A percentile compares a stretch with the other conserved stretches of the same genome.
phyloP scores from a whole-genome alignment of 2,329 filamentous ascomycete species.

The Colletotrichum navitas region DNA sequence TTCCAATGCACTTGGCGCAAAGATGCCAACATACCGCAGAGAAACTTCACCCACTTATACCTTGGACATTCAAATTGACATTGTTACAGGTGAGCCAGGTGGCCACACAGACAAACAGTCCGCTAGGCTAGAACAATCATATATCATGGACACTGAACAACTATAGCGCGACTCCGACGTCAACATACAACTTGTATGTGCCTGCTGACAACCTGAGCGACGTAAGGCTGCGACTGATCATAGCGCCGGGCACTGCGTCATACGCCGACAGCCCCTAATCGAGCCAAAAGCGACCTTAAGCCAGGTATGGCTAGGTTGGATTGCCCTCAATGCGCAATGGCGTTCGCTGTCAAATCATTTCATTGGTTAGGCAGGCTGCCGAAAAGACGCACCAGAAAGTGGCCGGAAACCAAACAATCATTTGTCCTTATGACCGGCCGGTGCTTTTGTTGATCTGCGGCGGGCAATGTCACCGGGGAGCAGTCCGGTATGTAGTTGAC shows the following conservation, averaged over 20 bases:
- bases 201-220: constrained; percentile 13
- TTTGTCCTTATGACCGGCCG: not conserved
- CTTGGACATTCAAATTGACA: not conserved
- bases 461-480: constrained; percentile 13
- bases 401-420: not conserved
- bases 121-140: not conserved
- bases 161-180: constrained; percentile 3
- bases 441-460: constrained; percentile 13
- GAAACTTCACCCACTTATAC: not conserved
- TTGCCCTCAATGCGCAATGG: constrained; percentile 14
- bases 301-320: constrained; percentile 5
- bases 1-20: not conserved
- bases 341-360: constrained; percentile 11
- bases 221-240: constrained; percentile 3
- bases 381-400: not conserved
- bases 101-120: not conserved
- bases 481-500: not conserved
- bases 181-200: constrained; percentile 9
- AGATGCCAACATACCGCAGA: not conserved
- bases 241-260: constrained; percentile 17
- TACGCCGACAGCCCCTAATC: constrained; percentile 3
- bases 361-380: not conserved
- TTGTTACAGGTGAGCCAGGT: not conserved
- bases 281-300: constrained; percentile 6
- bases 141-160: not conserved